These are phyloP conservation scores for Verticillium zaregamsianum DNA, from an alignment of 2,329 filamentous ascomycete species.

Conservation along the genomic window DNA sequence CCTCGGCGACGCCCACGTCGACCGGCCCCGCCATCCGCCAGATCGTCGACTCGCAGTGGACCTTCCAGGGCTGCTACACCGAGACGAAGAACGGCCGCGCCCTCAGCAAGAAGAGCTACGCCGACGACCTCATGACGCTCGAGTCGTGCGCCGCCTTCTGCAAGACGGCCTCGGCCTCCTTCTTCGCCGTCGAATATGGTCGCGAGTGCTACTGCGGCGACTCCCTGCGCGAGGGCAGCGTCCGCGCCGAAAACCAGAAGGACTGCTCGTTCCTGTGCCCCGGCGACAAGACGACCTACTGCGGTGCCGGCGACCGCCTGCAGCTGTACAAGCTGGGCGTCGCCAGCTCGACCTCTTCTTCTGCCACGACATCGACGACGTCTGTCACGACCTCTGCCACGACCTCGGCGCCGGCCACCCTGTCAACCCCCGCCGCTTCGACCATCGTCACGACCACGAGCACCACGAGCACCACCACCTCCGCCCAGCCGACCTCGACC, in stretches of 20 bases:
- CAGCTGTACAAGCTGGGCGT: conserved; percentile 2
- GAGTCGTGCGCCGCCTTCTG: conserved; percentile 47
- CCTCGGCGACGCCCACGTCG: conserved; percentile 1
- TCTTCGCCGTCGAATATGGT: conserved; percentile 13
- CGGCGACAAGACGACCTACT: conserved; percentile 18
- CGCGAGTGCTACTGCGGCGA: conserved; percentile 16
- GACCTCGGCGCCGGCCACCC: background rate
- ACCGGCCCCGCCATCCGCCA: conserved; percentile 20
- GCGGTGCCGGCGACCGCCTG: conserved; percentile 17
- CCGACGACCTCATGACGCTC: conserved; percentile 37
- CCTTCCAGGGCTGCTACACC: conserved; percentile 29
- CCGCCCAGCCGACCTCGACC: conserved; percentile 12
- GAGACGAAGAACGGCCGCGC: conserved; percentile 24
- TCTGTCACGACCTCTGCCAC: background rate
- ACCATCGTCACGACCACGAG: conserved; percentile 4
- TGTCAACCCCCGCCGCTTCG: conserved; percentile 1
- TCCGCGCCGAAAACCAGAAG: conserved; percentile 11
- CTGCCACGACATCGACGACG: background rate
- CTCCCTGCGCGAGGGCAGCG: conserved; percentile 9
- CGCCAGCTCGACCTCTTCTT: background rate
- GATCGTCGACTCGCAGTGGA: conserved; percentile 17
- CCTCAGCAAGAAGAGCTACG: conserved; percentile 19
- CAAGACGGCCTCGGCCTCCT: conserved; percentile 15
- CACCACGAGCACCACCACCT: conserved; percentile 2
- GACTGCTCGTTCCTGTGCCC: conserved; percentile 21